Evolutionary conservation across 768 basidiomycete genomes (phyloP).

Genomic region (Suillus subalutaceus): DNA sequence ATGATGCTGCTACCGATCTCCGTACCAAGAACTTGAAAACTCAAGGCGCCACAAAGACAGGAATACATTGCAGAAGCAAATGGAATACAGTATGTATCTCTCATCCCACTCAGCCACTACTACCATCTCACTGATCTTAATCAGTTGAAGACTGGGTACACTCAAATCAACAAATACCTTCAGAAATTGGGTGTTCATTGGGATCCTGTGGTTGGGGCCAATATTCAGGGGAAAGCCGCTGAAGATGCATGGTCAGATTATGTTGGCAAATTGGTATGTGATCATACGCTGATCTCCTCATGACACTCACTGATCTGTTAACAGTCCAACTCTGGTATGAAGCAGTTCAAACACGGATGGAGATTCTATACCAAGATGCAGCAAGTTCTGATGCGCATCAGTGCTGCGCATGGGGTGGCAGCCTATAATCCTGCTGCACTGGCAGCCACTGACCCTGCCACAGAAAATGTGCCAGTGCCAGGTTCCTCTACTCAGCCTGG

Average conservation of each 20-base stretch:
- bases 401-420: background rate
- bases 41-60: background rate
- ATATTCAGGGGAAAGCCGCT: background rate
- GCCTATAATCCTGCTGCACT: background rate
- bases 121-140: background rate
- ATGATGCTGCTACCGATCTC: background rate
- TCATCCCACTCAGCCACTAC: background rate
- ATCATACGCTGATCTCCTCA: background rate
- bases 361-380: background rate
- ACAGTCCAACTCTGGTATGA: background rate
- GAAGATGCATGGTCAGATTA: background rate
- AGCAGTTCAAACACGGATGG: background rate
- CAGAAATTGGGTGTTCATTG: background rate
- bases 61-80: background rate
- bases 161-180: background rate
- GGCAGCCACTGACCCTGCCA: background rate
- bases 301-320: background rate
- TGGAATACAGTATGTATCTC: background rate
- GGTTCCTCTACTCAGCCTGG: background rate
- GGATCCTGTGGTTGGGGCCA: background rate
- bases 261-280: background rate
- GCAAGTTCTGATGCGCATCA: background rate
- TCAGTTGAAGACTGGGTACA: background rate
- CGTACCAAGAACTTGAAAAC: background rate
- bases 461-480: background rate